Conservation (phyloP, 768 basidiomycete species). For the Saitozyma podzolica region DNA sequence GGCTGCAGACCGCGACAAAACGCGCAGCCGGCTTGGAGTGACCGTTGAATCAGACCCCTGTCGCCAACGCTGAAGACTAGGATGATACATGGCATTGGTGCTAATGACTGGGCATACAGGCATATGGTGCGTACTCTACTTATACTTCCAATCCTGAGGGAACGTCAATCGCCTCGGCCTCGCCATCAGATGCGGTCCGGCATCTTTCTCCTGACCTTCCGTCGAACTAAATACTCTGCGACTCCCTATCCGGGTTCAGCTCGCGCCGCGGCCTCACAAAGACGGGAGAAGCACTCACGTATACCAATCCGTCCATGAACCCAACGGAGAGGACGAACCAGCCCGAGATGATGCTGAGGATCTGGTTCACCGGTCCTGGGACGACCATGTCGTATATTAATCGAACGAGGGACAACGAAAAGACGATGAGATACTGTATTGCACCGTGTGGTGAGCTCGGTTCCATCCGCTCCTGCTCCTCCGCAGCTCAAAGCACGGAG, state of each 20-base stretch:
- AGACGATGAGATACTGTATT: slow-evolving; percentile 44
- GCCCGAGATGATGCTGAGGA: slow-evolving; percentile 34
- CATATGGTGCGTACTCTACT: not conserved
- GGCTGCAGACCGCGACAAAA: no score
- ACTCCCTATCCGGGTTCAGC: slow-evolving; percentile 30
- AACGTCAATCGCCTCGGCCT: not conserved
- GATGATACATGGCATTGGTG: not conserved
- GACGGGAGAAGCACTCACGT: slow-evolving; percentile 34
- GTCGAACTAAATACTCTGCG: slow-evolving; percentile 42
- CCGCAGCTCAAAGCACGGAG: not conserved
- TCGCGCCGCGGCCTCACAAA: not conserved
- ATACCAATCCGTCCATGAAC: slow-evolving; percentile 46
- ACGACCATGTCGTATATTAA: slow-evolving; percentile 48
- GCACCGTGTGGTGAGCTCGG: not conserved
- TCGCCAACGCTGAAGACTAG: not conserved
- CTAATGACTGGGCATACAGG: not conserved
- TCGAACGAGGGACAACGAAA: slow-evolving; percentile 46
- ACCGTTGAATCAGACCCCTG: not conserved
- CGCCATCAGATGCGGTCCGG: slow-evolving; percentile 20
- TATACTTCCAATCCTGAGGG: not conserved
- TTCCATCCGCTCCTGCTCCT: not conserved
- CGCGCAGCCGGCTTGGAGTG: not conserved
- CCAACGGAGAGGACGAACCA: slow-evolving; percentile 50
- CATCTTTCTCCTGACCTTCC: slow-evolving; percentile 45
- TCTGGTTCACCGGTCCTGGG: slow-evolving; percentile 18